These are phyloP conservation scores for Ophiorrhiza pumila DNA, from an alignment of 257 asterid species.

Conservation along the genomic window DNA sequence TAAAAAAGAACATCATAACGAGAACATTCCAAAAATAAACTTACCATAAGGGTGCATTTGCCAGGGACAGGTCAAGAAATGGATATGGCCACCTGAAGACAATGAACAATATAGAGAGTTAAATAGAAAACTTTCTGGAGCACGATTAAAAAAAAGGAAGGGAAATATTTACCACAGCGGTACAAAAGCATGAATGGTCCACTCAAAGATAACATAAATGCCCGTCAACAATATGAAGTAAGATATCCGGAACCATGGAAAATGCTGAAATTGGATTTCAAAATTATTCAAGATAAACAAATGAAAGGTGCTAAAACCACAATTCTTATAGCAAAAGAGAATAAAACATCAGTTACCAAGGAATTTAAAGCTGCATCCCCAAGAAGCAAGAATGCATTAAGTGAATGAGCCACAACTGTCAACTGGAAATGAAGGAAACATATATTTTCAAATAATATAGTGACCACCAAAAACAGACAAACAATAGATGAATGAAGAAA, in stretches of 20 bases:
- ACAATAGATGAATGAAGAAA: not conserved
- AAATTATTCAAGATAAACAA: constrained; percentile 7
- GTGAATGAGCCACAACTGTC: constrained; percentile 83
- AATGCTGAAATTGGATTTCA: constrained; percentile 46
- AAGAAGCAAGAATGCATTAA: constrained; percentile 62
- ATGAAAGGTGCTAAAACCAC: constrained; percentile 12
- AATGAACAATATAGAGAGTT: constrained; percentile 8
- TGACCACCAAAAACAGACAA: not conserved
- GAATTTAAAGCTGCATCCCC: constrained; percentile 78
- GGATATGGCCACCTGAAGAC: constrained; percentile 97
- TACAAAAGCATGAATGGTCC: constrained; percentile 69
- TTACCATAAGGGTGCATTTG: constrained; percentile 67
- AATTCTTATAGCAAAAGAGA: constrained; percentile 15
- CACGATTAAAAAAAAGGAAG: constrained; percentile 2
- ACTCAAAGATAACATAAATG: constrained; percentile 74
- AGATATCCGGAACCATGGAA: constrained; percentile 77
- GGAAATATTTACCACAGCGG: constrained; percentile 49
- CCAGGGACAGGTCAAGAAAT: constrained; percentile 62
- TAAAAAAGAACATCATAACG: not conserved
- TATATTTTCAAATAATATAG: constrained; percentile 6
- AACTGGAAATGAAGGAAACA: constrained; percentile 48
- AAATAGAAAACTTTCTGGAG: constrained; percentile 8
- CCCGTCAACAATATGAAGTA: constrained; percentile 76
- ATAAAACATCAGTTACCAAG: constrained; percentile 51
- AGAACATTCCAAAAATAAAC: constrained; percentile 17